Evolutionary conservation across 2,329 filamentous ascomycete genomes (phyloP).

Genomic region (Polychaeton citri): DNA sequence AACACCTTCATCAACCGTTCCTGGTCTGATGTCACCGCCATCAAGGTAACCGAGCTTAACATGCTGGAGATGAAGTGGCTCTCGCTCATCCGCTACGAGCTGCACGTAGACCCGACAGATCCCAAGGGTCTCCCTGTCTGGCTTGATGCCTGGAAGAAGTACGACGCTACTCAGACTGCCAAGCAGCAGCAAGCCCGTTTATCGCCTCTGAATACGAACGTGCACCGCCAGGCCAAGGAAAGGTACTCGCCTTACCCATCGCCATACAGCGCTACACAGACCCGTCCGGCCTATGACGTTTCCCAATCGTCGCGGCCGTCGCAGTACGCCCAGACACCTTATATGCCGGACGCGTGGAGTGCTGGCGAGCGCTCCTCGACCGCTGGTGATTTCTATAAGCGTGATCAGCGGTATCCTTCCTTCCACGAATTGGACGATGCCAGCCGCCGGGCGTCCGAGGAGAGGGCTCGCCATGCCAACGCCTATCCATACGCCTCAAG

Average conservation of each 20-base stretch:
- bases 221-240: constrained; percentile 42
- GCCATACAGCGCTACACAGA: constrained; percentile 16
- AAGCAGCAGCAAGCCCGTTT: constrained; percentile 27
- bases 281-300: constrained; percentile 12
- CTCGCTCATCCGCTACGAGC: constrained; percentile 63
- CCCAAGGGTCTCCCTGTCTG: constrained; percentile 57
- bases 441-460: constrained; percentile 17
- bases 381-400: constrained; percentile 20
- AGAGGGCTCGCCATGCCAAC: constrained; percentile 16
- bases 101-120: constrained; percentile 73
- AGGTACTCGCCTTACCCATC: constrained; percentile 23
- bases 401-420: constrained; percentile 18
- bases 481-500: constrained; percentile 15
- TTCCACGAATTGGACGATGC: constrained; percentile 20
- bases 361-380: constrained; percentile 12
- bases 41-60: constrained; percentile 73
- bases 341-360: constrained; percentile 20
- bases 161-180: constrained; percentile 33
- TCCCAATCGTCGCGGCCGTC: constrained; percentile 18
- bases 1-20: constrained; percentile 97
- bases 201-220: constrained; percentile 52
- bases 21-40: constrained; percentile 90
- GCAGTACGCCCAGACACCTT: constrained; percentile 18
- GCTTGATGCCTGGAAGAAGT: constrained; percentile 53
- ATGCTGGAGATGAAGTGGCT: constrained; percentile 81